Conservation (phyloP, 2,329 filamentous ascomycete genomes). For the Lecanicillium sp. region DNA sequence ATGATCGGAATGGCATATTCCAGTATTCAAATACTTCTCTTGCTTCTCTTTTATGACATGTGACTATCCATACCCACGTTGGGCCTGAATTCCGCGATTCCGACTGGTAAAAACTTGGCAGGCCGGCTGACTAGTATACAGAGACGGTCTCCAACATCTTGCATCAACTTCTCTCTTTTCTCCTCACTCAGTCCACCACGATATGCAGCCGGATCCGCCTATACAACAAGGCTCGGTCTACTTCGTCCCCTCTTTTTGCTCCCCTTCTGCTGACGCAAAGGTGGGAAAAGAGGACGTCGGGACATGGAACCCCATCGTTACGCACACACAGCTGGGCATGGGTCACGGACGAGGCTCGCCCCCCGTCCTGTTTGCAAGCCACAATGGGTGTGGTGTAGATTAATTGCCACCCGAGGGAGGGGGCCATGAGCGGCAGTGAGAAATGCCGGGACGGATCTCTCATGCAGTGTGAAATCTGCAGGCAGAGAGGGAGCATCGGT, state of each 20-base stretch:
- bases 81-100: no score
- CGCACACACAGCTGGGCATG: not conserved
- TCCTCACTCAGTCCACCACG: not conserved
- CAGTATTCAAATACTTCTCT: not conserved
- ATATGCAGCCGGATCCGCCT: not conserved
- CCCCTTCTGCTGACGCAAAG: no score
- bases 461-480: no score
- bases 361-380: conserved; percentile 1
- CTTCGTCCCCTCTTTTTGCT: not conserved
- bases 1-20: conserved; percentile 8
- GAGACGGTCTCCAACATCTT: no score
- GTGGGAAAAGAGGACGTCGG: not conserved
- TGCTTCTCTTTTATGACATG: not conserved
- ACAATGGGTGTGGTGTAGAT: no score
- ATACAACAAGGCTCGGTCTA: not conserved
- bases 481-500: no score
- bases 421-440: no score
- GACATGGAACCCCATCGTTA: not conserved
- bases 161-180: not conserved
- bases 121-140: no score
- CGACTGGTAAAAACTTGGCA: no score
- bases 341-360: not conserved
- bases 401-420: no score
- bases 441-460: no score
- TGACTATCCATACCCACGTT: not conserved